These are phyloP conservation scores for Candida quercuum DNA, from an alignment of 805 yeast species.

Conservation along the genomic window DNA sequence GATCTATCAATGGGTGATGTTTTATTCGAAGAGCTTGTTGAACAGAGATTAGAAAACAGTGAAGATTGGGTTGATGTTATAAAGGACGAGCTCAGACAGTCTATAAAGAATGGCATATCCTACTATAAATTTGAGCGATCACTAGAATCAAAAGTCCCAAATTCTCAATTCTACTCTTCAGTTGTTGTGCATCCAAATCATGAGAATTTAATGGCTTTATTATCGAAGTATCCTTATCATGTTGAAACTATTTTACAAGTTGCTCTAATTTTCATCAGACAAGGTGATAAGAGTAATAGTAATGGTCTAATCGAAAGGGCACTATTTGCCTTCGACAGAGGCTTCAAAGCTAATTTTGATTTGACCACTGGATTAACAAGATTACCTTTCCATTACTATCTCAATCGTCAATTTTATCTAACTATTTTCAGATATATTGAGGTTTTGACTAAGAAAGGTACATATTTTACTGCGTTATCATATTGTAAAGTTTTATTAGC, in stretches of 20 bases:
- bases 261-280: slow-evolving; percentile 66
- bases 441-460: slow-evolving; percentile 70
- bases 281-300: slow-evolving; percentile 66
- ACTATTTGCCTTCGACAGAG: slow-evolving; percentile 73
- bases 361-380: slow-evolving; percentile 52
- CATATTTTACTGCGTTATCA: slow-evolving; percentile 69
- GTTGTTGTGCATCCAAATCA: slow-evolving; percentile 76
- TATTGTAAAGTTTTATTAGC: slow-evolving; percentile 69
- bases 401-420: slow-evolving; percentile 74
- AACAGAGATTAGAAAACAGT: slow-evolving; percentile 26
- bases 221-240: slow-evolving; percentile 66
- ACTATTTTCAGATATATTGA: slow-evolving; percentile 68
- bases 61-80: slow-evolving; percentile 48
- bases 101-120: slow-evolving; percentile 40
- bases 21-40: slow-evolving; percentile 30
- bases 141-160: slow-evolving; percentile 29
- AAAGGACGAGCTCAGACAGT: slow-evolving; percentile 31
- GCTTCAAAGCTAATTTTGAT: slow-evolving; percentile 53
- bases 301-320: slow-evolving; percentile 75
- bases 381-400: slow-evolving; percentile 68
- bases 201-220: slow-evolving; percentile 52
- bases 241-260: slow-evolving; percentile 75
- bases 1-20: slow-evolving; percentile 59
- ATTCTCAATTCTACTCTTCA: slow-evolving; percentile 52
- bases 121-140: slow-evolving; percentile 49